Conservation (phyloP, 495 filamentous ascomycete genomes). For the Xylaria sp. region DNA sequence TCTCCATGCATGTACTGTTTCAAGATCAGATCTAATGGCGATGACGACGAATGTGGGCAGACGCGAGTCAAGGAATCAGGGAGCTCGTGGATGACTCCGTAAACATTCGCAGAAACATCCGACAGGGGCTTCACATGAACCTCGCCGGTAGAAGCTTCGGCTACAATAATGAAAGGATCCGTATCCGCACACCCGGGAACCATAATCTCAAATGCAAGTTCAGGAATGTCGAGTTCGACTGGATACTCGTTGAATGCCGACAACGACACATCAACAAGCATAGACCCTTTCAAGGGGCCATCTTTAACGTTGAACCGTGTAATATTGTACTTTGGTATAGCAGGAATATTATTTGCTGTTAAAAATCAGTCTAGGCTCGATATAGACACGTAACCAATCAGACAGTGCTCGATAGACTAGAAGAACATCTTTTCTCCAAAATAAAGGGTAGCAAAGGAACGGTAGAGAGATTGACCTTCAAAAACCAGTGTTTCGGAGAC, state of each 20-base stretch:
- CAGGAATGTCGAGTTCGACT: constrained; percentile 73
- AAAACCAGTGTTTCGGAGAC: constrained; percentile 75
- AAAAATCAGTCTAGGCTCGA: constrained; percentile 36
- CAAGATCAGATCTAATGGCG: constrained; percentile 86
- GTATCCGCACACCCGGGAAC: constrained; percentile 79
- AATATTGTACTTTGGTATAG: constrained; percentile 79
- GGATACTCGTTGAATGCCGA: constrained; percentile 75
- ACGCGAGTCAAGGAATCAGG: constrained; percentile 70
- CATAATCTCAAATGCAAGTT: constrained; percentile 81
- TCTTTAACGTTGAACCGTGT: constrained; percentile 78
- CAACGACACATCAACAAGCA: constrained; percentile 79
- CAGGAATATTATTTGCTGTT: constrained; percentile 71
- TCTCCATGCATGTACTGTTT: constrained; percentile 81
- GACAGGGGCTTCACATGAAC: constrained; percentile 69
- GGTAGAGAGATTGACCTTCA: constrained; percentile 77
- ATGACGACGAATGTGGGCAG: constrained; percentile 77
- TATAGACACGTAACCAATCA: constrained; percentile 7
- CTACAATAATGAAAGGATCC: constrained; percentile 68
- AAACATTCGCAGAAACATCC: constrained; percentile 70
- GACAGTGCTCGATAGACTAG: constrained; percentile 29
- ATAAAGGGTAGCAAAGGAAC: constrained; percentile 59
- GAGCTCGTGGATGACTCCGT: constrained; percentile 71
- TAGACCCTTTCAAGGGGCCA: constrained; percentile 63
- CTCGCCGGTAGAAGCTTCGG: constrained; percentile 71
- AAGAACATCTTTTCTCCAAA: constrained; percentile 56